Conservation (phyloP, 2,329 filamentous ascomycete genomes). For the Setomelanomma holmii region DNA sequence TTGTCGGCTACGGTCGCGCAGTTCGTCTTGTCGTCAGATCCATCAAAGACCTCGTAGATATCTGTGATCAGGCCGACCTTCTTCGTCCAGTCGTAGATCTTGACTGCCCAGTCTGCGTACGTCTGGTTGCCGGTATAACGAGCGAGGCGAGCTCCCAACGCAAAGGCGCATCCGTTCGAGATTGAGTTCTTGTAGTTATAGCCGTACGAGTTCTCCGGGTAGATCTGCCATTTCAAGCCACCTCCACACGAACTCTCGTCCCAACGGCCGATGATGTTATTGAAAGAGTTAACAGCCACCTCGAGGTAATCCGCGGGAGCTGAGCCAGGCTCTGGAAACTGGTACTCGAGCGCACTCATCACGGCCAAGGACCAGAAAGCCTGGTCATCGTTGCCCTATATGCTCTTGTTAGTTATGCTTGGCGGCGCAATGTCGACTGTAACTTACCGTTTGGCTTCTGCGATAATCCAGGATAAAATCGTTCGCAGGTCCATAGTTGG, state of each 20-base stretch:
- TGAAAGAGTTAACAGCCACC: conserved; percentile 74
- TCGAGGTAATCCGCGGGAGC: conserved; percentile 63
- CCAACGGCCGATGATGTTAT: conserved; percentile 74
- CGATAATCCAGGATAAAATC: conserved; percentile 55
- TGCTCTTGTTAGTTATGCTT: background rate
- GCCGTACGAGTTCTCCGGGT: conserved; percentile 72
- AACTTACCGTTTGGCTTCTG: conserved; percentile 37
- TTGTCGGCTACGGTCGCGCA: conserved; percentile 59
- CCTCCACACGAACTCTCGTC: conserved; percentile 71
- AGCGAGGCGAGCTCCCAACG: conserved; percentile 77
- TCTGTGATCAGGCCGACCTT: conserved; percentile 59
- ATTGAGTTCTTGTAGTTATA: conserved; percentile 85
- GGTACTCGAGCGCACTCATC: conserved; percentile 72
- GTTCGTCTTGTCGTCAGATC: conserved; percentile 58
- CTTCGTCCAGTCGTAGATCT: conserved; percentile 66
- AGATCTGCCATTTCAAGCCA: conserved; percentile 84
- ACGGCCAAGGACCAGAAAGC: conserved; percentile 75
- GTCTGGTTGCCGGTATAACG: conserved; percentile 69
- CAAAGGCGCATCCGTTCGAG: conserved; percentile 83
- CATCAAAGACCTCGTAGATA: conserved; percentile 62
- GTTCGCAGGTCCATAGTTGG: conserved; percentile 51
- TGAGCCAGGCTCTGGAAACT: conserved; percentile 67
- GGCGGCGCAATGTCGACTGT: background rate
- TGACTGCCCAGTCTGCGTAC: conserved; percentile 68
- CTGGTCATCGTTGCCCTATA: conserved; percentile 75